These are phyloP conservation scores for Clathrus columnatus DNA, from an alignment of 768 basidiomycete species.

Conservation along the genomic window DNA sequence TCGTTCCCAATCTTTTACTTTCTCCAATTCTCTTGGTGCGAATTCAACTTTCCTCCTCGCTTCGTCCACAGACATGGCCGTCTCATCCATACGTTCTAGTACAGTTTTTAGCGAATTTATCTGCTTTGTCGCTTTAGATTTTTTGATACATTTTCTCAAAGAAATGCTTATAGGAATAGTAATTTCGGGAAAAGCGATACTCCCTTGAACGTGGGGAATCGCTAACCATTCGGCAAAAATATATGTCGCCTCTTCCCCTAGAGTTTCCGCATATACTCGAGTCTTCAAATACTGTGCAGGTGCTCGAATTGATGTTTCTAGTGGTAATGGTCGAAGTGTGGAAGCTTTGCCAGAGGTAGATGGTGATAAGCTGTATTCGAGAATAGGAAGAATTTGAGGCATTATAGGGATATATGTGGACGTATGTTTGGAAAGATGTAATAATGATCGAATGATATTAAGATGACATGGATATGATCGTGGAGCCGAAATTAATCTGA, in stretches of 20 bases:
- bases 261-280: constrained; percentile 70
- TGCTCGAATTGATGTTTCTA: constrained; percentile 78
- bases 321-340: constrained; percentile 81
- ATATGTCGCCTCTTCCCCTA: constrained; percentile 75
- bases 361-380: constrained; percentile 62
- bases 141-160: constrained; percentile 68
- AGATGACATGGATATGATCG: constrained; percentile 94
- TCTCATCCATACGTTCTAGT: constrained; percentile 83
- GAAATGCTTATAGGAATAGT: constrained; percentile 67
- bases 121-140: constrained; percentile 47
- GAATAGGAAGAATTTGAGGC: constrained; percentile 78
- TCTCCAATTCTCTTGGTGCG: constrained; percentile 57
- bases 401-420: constrained; percentile 80
- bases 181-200: constrained; percentile 92
- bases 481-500: constrained; percentile 79
- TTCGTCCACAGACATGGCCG: constrained; percentile 66
- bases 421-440: constrained; percentile 78
- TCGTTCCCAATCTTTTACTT: constrained; percentile 69
- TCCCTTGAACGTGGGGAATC: constrained; percentile 60
- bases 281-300: constrained; percentile 87
- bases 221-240: constrained; percentile 78
- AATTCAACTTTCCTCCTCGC: constrained; percentile 64
- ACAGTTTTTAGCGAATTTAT: constrained; percentile 59
- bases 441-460: constrained; percentile 80
- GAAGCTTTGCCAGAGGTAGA: constrained; percentile 71